These are phyloP conservation scores for Lablab purpureus DNA, from an alignment of 306 rosid species.

Conservation along the genomic window DNA sequence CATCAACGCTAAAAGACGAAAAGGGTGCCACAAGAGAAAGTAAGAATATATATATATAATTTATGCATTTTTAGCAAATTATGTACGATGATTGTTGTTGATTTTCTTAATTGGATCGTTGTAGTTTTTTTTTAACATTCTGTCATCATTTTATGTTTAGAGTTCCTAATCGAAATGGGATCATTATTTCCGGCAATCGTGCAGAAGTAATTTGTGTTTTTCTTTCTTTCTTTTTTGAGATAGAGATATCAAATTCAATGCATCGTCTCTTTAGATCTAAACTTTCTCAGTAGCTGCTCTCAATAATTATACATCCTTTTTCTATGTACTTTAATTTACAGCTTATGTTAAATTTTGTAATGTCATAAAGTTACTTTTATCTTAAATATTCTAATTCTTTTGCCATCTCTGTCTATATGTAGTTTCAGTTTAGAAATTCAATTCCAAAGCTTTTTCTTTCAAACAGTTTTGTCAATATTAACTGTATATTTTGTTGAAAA, in stretches of 20 bases:
- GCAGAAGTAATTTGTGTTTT: background rate
- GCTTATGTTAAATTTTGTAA: background rate
- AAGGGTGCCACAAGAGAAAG: slow-evolving; percentile 41
- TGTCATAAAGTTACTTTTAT: background rate
- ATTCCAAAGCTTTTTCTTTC: background rate
- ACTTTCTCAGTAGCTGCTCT: background rate
- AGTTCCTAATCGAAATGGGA: background rate
- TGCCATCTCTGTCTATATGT: background rate
- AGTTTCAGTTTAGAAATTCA: background rate
- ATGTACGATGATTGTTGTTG: background rate
- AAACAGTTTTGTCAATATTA: background rate
- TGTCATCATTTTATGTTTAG: background rate
- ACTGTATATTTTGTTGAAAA: background rate
- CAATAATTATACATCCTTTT: background rate
- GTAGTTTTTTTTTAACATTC: background rate
- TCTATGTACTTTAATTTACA: background rate
- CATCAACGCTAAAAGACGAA: background rate
- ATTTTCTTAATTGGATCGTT: background rate
- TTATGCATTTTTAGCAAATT: background rate
- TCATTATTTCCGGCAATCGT: background rate
- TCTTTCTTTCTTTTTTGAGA: background rate
- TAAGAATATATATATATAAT: background rate
- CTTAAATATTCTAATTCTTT: background rate
- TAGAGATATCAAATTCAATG: background rate
- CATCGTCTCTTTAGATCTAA: background rate